Conservation (phyloP, 2,329 filamentous ascomycete genomes). For the Ophiostoma triangulosporum region DNA sequence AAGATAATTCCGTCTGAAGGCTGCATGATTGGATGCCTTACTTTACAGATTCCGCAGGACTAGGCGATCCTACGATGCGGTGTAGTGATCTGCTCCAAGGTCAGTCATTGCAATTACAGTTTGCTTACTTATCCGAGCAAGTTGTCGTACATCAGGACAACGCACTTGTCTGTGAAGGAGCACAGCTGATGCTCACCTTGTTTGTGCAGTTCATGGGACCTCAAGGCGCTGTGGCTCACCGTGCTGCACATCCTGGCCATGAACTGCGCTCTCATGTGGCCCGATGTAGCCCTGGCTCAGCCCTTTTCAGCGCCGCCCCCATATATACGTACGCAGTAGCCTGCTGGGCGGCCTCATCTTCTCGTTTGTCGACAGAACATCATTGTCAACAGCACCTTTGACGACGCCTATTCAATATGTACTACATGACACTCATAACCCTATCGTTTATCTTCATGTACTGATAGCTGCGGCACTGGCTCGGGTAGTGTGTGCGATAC, state of each 20-base stretch:
- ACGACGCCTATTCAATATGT: conserved; percentile 53
- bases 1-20: no score
- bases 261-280: conserved; percentile 48
- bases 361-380: conserved; percentile 45
- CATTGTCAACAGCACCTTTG: conserved; percentile 40
- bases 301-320: conserved; percentile 45
- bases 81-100: no score
- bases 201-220: conserved; percentile 50
- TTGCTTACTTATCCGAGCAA: no score
- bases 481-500: conserved; percentile 65
- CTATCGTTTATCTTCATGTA: conserved; percentile 58
- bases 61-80: no score
- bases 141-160: no score
- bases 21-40: no score
- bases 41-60: no score
- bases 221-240: conserved; percentile 52
- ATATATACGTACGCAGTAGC: conserved; percentile 37
- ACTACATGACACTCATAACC: conserved; percentile 54
- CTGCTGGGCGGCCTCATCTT: conserved; percentile 41
- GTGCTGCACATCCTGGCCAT: conserved; percentile 47
- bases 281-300: conserved; percentile 38
- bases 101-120: no score
- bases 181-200: conserved; percentile 45
- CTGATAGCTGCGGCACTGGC: conserved; percentile 48
- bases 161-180: conserved; percentile 32